Base-by-base conservation (phyloP, 257 asterid species). In the Forsythia viridissima region DNA sequence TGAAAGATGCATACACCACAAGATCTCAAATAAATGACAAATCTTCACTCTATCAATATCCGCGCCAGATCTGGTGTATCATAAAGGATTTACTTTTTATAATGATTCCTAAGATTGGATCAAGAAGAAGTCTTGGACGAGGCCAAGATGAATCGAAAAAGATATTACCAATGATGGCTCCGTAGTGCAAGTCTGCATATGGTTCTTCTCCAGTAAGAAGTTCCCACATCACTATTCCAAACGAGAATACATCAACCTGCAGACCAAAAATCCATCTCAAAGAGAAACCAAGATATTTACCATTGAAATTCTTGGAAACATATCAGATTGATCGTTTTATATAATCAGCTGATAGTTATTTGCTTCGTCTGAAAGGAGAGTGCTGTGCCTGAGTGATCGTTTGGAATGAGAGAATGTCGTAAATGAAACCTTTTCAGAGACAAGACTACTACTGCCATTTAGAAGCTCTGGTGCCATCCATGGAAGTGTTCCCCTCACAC, bases 391-490 rank as follows among this genome's bases (percentile, higher is more conserved):
- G 39, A 24, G 76, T 74, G 70, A 57, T 40, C 24, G 12, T 79
- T 40, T 38, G 70, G 39, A 63, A 63, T 59, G 9, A 57, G 39
- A 24, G 37, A 20, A 59, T 24, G 8, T 63, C 38, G 5, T 24
- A 21, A 69, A 69, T 21, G 41, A 73, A 61, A 95, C 99, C 99
- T 96, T 96, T 82, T 96, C 99, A 6, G 97, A 96, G 51, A 96
- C 99, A 0, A 92, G 99, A 86, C 93, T 93, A 79, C 95, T 96
- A 89, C 97, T 92, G 59, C 99, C 99, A 71, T 96, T 96, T 9
- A 96, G 98, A 81, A 96, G 99, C 89, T 96, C 99, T 0, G 99
- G 99, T 38, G 99, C 99, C 98, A 96, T 96, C 99, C 99, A 96
- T 66, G 99, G 99, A 82, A 96, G 99, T n/a, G 99, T 96, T 80